Percentiles rank a stretch among this genome's conserved stretches.
These are phyloP conservation scores for Fagopyrum esculentum DNA, from an alignment of 148 eudicot species.

Conservation along the genomic window DNA sequence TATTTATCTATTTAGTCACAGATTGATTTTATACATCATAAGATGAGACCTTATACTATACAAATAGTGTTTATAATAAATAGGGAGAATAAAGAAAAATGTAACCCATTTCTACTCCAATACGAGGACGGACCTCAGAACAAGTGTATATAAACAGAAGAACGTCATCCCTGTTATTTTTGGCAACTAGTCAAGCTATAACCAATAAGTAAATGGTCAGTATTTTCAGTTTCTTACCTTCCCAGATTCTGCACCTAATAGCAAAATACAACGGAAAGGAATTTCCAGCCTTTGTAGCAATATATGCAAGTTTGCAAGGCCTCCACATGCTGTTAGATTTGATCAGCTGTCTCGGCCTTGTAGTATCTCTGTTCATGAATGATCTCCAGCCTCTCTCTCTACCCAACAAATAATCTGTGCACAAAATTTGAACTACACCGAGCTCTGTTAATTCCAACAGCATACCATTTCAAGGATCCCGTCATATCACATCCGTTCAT, in stretches of 20 bases:
- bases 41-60: too few species aligned
- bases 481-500: conserved; percentile 21
- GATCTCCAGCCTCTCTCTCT: not conserved
- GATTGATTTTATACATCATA: not conserved
- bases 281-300: not conserved
- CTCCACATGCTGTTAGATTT: not conserved
- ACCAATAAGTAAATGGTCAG: conserved; percentile 9
- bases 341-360: not conserved
- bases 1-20: not conserved
- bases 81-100: not conserved
- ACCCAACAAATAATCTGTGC: not conserved
- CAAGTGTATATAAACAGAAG: too few species aligned
- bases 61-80: not conserved
- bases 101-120: not conserved
- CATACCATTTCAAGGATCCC: not conserved
- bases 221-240: not conserved
- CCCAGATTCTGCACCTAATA: not conserved
- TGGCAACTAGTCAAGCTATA: not conserved
- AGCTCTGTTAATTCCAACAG: conserved; percentile 3
- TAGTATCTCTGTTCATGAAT: not conserved
- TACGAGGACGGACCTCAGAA: not conserved
- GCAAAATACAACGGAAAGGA: not conserved
- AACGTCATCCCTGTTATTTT: not conserved
- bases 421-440: not conserved
- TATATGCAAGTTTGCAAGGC: conserved; percentile 5